Conservation (phyloP, 768 basidiomycete species). For the Suillus subaureus region DNA sequence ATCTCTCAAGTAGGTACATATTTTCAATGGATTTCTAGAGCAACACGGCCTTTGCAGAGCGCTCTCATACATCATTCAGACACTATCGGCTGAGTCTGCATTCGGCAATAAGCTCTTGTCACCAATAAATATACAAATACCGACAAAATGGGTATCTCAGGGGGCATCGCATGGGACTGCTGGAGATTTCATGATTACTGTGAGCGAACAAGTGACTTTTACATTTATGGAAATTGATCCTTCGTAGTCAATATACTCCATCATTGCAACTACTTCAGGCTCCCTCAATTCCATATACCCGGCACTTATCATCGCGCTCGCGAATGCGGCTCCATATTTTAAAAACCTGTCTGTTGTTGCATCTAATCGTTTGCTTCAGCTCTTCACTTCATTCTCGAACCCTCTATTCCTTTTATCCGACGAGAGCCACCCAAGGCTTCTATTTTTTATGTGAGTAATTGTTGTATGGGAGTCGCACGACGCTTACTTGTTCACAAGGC, state of each 20-base stretch:
- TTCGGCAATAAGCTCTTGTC: slow-evolving; percentile 74
- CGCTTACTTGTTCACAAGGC: slow-evolving; percentile 42
- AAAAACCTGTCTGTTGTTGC: slow-evolving; percentile 79
- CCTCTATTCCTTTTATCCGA: slow-evolving; percentile 89
- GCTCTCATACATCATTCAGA: slow-evolving; percentile 89
- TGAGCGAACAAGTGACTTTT: slow-evolving; percentile 38
- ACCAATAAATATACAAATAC: slow-evolving; percentile 65
- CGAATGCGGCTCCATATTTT: slow-evolving; percentile 87
- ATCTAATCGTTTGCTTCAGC: slow-evolving; percentile 81
- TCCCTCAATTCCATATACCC: slow-evolving; percentile 84
- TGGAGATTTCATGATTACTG: slow-evolving; percentile 88
- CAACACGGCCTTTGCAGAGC: slow-evolving; percentile 91
- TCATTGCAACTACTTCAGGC: slow-evolving; percentile 88
- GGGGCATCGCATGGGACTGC: slow-evolving; percentile 71
- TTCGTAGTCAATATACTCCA: slow-evolving; percentile 79
- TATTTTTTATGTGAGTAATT: slow-evolving; percentile 81
- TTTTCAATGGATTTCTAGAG: slow-evolving; percentile 47
- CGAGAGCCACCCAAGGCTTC: slow-evolving; percentile 90
- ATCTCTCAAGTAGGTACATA: slow-evolving; percentile 8
- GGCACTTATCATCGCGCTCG: slow-evolving; percentile 86
- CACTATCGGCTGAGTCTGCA: slow-evolving; percentile 79
- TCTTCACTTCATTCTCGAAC: slow-evolving; percentile 90
- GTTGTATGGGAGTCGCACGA: neutral
- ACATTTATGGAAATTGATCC: slow-evolving; percentile 12
- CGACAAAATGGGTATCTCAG: slow-evolving; percentile 72